These are phyloP conservation scores for Helminthosporium solani DNA, from an alignment of 2,329 filamentous ascomycete species.

Conservation along the genomic window DNA sequence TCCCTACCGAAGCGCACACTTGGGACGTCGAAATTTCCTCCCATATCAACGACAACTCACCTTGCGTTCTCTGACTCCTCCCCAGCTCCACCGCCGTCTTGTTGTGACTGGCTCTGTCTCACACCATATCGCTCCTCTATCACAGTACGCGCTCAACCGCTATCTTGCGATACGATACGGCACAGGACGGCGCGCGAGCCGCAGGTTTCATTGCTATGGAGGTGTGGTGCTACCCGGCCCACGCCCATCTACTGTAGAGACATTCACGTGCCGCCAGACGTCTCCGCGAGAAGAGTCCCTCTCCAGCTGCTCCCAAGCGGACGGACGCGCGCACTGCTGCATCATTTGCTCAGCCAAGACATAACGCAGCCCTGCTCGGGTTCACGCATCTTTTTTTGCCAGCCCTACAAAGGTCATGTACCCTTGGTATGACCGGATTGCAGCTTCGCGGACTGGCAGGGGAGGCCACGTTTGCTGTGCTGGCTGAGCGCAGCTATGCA, in stretches of 20 bases:
- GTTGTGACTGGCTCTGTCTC: constrained; percentile 14
- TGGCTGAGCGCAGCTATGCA: constrained; percentile 33
- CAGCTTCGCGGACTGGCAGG: constrained; percentile 27
- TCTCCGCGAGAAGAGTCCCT: not conserved
- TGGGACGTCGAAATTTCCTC: constrained; percentile 23
- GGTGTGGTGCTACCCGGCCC: not conserved
- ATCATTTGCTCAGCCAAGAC: constrained; percentile 9
- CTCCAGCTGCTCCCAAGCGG: not conserved
- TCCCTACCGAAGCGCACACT: constrained; percentile 32
- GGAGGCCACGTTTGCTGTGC: constrained; percentile 36
- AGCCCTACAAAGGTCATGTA: constrained; percentile 31
- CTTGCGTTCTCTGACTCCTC: constrained; percentile 38
- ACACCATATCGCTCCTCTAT: constrained; percentile 6
- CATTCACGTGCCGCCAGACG: not conserved
- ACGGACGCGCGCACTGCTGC: constrained; percentile 8
- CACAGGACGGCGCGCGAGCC: constrained; percentile 1
- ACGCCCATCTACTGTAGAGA: not conserved
- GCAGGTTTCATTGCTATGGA: not conserved
- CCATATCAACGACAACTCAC: constrained; percentile 40
- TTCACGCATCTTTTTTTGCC: constrained; percentile 20
- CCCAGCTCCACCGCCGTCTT: constrained; percentile 29
- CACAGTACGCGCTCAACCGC: not conserved
- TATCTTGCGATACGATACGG: not conserved
- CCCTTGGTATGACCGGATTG: constrained; percentile 7
- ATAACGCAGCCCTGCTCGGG: constrained; percentile 30